These are phyloP conservation scores for Beauveria bassiana DNA, from an alignment of 2,329 filamentous ascomycete species.

Conservation along the genomic window DNA sequence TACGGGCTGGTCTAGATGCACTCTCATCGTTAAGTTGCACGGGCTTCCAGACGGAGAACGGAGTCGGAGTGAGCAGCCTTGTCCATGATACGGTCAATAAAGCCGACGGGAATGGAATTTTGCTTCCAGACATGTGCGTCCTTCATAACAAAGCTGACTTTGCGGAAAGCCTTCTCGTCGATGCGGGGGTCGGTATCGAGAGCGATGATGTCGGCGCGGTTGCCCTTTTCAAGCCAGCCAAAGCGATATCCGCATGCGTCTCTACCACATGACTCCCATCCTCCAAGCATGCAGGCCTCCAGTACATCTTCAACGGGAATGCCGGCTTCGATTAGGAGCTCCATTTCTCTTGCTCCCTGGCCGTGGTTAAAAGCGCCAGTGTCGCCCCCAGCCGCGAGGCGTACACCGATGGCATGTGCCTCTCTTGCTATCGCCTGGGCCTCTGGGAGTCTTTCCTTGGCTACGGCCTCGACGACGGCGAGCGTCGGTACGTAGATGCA, in stretches of 20 bases:
- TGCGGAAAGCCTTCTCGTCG: constrained; percentile 34
- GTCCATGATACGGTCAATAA: constrained; percentile 9
- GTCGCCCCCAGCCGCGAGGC: constrained; percentile 44
- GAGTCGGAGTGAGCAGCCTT: constrained; percentile 1
- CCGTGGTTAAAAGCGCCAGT: constrained; percentile 47
- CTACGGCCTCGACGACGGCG: constrained; percentile 32
- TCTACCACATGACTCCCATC: constrained; percentile 48
- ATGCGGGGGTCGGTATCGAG: constrained; percentile 35
- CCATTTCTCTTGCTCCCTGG: constrained; percentile 43
- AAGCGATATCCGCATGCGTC: constrained; percentile 44
- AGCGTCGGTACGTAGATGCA: constrained; percentile 47
- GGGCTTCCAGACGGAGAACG: neutral
- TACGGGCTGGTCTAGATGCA: neutral
- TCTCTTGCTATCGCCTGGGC: constrained; percentile 33
- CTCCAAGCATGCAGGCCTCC: constrained; percentile 40
- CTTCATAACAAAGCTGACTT: constrained; percentile 50
- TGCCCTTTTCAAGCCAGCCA: constrained; percentile 42
- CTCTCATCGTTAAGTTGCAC: neutral
- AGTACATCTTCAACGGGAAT: constrained; percentile 42
- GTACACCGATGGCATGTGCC: constrained; percentile 39
- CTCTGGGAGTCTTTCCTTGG: constrained; percentile 19
- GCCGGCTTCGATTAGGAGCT: constrained; percentile 44
- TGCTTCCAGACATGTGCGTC: constrained; percentile 43
- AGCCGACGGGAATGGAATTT: constrained; percentile 17
- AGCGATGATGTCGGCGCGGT: constrained; percentile 44